Base-by-base conservation (phyloP, 192 early-diverging fungal species). In the Phlyctochytrium planicorne region DNA sequence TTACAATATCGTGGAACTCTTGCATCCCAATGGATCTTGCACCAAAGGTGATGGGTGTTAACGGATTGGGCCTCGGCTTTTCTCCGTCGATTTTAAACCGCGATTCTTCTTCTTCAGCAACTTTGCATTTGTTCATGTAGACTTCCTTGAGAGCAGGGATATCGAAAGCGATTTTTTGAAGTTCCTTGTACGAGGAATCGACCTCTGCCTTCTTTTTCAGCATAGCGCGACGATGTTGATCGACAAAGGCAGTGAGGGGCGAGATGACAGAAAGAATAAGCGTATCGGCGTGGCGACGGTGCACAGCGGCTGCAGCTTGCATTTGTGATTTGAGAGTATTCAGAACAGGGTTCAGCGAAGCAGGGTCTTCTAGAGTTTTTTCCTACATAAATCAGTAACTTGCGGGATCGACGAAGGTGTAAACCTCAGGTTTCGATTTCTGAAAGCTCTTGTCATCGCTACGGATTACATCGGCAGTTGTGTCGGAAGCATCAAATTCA, bases 131-230 rank as follows among this genome's bases (percentile, higher is more conserved):
- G 20, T 14, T 4, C 6, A 25, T 10, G 55, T 20, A 57, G 52
- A 17, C n/a, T 50, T 30, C 12, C 10, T 16, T 27, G 12, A 16
- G 30, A 67, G 62, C 53, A 61, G 47, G 30, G 60, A 53, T 57
- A 63, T 66, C 47, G 71, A 53, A 37, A 57, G 52, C 25, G 62
- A 50, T 14, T 63, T 52, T 25, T 50, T 32, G 62, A 56, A 63
- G 35, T 27, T 57, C 61, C 31, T 31, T 60, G 35, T 14, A 78
- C 36, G 68, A 65, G 29, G 40, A 36, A 33, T 78, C 76, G 34
- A 78, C 76, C 30, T 78, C 76, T 14, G 30, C 62, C 53, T 73
- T 78, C 52, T 74, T 73, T 31, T 63, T 68, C 36, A 50, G 37
- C 59, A 78, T 52, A 31, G 61, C 37, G 27, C 60, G 30, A 17